Percentiles rank a stretch among this genome's conserved stretches.
Evolutionary conservation across 208 protist species (phyloP).

Genomic region (Entamoeba nuttalli): DNA sequence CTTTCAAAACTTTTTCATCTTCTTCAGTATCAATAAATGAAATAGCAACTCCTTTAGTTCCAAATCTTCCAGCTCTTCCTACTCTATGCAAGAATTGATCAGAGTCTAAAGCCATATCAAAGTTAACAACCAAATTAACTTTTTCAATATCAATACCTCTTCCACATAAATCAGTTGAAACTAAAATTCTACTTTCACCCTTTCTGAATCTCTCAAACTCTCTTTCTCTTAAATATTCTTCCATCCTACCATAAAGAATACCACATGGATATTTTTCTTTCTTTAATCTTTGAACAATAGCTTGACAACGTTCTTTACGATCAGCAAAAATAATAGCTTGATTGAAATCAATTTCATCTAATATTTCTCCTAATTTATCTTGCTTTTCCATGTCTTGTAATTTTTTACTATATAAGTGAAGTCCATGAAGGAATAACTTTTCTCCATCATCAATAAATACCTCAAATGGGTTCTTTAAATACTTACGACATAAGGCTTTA

Average conservation of each 20-base stretch:
- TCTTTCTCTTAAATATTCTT: constrained; percentile 61
- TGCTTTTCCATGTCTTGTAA: constrained; percentile 85
- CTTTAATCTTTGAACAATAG: constrained; percentile 76
- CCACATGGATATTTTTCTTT: constrained; percentile 83
- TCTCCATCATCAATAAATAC: constrained; percentile 87
- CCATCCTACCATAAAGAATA: constrained; percentile 75
- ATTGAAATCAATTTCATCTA: constrained; percentile 96
- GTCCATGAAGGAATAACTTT: constrained; percentile 92
- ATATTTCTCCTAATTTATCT: constrained; percentile 79
- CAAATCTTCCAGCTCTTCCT: constrained; percentile 84
- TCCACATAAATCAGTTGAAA: constrained; percentile 95
- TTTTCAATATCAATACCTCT: constrained; percentile 97
- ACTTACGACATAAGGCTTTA: constrained; percentile 86
- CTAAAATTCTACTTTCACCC: constrained; percentile 85
- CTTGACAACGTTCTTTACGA: constrained; percentile 62
- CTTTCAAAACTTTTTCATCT: too few relatives aligned
- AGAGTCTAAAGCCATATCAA: constrained; percentile 85
- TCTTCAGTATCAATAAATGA: constrained; percentile 62
- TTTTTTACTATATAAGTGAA: constrained; percentile 92
- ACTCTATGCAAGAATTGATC: constrained; percentile 95
- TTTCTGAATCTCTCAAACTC: constrained; percentile 78
- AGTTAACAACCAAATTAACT: constrained; percentile 98
- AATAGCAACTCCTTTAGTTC: constrained; percentile 95
- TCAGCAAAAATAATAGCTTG: constrained; percentile 98
- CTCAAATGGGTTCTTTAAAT: constrained; percentile 89